Conservation (phyloP, 78 protist species). For the Trichosphaerium sp. region DNA sequence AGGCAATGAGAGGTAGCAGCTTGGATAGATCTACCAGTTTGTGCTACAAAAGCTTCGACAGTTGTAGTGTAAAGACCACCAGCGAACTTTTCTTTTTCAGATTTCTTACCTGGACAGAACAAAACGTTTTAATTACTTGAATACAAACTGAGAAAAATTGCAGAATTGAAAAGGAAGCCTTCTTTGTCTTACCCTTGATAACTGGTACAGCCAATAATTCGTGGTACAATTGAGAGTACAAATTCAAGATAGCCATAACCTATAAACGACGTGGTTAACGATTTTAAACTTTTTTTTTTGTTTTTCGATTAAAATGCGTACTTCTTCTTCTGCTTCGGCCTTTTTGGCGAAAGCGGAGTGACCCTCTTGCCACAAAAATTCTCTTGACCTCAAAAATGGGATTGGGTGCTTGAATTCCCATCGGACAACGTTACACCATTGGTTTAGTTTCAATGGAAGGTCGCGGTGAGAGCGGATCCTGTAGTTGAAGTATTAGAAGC, state of each 20-base stretch:
- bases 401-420: constrained; percentile 97
- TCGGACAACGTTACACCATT: constrained; percentile 96
- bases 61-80: constrained; percentile 89
- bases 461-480: constrained; percentile 92
- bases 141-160: too few species aligned
- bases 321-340: constrained; percentile 83
- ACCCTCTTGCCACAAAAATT: constrained; percentile 99
- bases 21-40: constrained; percentile 87
- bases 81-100: constrained; percentile 94
- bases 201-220: constrained; percentile 87
- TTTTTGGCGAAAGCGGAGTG: constrained; percentile 86
- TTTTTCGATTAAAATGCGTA: neutral
- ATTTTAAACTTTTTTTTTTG: neutral
- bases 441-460: constrained; percentile 86
- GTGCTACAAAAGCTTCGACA: constrained; percentile 88
- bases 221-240: constrained; percentile 79
- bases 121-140: neutral
- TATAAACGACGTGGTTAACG: neutral
- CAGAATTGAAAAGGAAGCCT: too few species aligned
- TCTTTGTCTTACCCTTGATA: constrained; percentile 53
- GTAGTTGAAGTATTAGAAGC: too few species aligned
- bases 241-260: constrained; percentile 61
- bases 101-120: constrained; percentile 9
- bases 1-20: constrained; percentile 91
- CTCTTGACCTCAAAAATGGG: constrained; percentile 93